Base-by-base conservation (phyloP, 23 red algal genomes). In the Chondrus crispus region DNA sequence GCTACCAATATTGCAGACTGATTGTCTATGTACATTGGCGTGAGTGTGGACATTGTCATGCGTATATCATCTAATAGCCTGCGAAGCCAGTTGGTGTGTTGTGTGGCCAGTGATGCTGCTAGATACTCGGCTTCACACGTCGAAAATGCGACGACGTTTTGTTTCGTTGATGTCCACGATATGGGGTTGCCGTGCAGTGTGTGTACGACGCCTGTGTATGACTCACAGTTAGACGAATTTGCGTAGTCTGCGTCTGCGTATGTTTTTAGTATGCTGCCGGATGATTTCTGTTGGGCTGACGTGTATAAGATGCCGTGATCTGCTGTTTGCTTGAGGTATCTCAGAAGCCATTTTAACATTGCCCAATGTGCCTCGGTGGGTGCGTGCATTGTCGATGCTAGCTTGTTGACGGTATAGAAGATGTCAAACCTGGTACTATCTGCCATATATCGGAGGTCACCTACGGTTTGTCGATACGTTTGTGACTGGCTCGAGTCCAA, bases 171-270 rank as follows among this genome's bases (percentile, higher is more conserved):
- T 4, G 6, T 45, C 81, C 54, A 68, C 7, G 52, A 43, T n/a
- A 85, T 45, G 2, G 20, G 81, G 13, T 53, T 44, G 58, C 58
- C 42, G 4, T n/a, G 44, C 41, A 44, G 28, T 28, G 38, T 24
- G 4, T 85, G 55, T 13, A 46, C 48, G 29, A 40, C 68, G 11
- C 57, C 50, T 13, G 57, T 63, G 7, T 46, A 68, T 39, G 51
- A 85, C 19, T 69, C 46, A n/a, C 53, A 3, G 53, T 85, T 20
- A 46, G 32, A 38, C 5, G 5, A 28, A 68, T 85, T 85, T 16
- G 81, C 81, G 81, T 42, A 85, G 81, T 85, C 81, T 4, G 55
- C 81, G 36, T 85, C 81, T 53, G 55, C 48, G 2, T 69, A 85
- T 33, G 42, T 60, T 43, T 77, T 28, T 11, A 48, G 72, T 64